Percentiles rank a stretch among this genome's conserved stretches.
These are phyloP conservation scores for Heteromeles arbutifolia DNA, from an alignment of 306 rosid genomes.

Conservation along the genomic window DNA sequence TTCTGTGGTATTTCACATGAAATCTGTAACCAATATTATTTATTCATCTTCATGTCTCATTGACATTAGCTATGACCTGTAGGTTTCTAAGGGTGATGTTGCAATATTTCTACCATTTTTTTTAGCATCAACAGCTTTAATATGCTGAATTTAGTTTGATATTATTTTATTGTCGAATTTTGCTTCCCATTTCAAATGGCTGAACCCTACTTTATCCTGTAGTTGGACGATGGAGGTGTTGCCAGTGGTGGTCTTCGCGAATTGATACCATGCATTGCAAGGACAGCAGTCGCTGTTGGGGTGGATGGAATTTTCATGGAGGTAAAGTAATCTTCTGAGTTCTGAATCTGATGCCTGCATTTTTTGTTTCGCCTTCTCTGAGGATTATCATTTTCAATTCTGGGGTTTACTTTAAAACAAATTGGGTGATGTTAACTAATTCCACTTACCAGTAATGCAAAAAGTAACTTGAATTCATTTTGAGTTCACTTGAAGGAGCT, in stretches of 20 bases:
- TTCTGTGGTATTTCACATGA: background rate
- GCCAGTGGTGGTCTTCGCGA: slow-evolving; percentile 99
- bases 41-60: background rate
- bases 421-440: background rate
- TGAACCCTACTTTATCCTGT: slow-evolving; percentile 25
- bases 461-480: background rate
- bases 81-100: too few species aligned
- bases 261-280: slow-evolving; percentile 91
- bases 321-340: slow-evolving; percentile 36
- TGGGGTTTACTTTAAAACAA: background rate
- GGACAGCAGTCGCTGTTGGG: slow-evolving; percentile 95
- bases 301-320: slow-evolving; percentile 98
- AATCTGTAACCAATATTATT: background rate
- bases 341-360: background rate
- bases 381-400: background rate
- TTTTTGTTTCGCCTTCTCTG: background rate
- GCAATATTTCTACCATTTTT: background rate
- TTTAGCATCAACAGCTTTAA: background rate
- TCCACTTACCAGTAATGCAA: background rate
- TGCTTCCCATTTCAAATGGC: slow-evolving; percentile 1
- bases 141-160: background rate
- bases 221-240: slow-evolving; percentile 98
- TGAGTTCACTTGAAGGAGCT: background rate
- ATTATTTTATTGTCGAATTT: background rate
- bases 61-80: background rate